These are phyloP conservation scores for Hyaloperonospora brassicae DNA, from an alignment of 352 stramenopile species.

Conservation along the genomic window DNA sequence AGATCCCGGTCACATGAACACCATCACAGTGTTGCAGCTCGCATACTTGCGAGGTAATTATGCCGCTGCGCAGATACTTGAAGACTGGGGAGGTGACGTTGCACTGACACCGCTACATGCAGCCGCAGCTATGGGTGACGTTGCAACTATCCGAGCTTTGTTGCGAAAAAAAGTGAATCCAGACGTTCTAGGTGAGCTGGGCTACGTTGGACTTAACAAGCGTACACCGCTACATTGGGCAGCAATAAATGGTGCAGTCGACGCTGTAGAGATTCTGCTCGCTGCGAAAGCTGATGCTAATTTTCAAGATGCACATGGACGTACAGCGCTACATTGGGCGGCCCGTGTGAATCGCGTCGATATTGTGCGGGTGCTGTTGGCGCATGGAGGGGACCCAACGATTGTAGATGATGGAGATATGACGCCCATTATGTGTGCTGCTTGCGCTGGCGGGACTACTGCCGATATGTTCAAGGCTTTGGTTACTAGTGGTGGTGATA, in stretches of 20 bases:
- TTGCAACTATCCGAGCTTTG: slow-evolving; percentile 43
- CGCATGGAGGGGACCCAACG: slow-evolving; percentile 35
- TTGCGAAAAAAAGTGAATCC: slow-evolving; percentile 68
- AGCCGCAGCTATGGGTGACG: slow-evolving; percentile 65
- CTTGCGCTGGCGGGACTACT: slow-evolving; percentile 50
- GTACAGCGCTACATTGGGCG: slow-evolving; percentile 71
- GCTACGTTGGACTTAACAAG: slow-evolving; percentile 76
- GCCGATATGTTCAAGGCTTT: slow-evolving; percentile 38
- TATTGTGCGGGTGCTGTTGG: slow-evolving; percentile 45
- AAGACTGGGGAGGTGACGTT: slow-evolving; percentile 78
- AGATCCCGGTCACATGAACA: slow-evolving; percentile 78
- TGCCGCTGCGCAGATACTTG: slow-evolving; percentile 63
- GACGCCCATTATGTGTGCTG: slow-evolving; percentile 57
- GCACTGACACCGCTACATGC: slow-evolving; percentile 72
- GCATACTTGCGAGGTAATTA: slow-evolving; percentile 78
- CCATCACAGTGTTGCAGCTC: slow-evolving; percentile 74
- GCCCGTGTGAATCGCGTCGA: slow-evolving; percentile 54
- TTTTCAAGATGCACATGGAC: slow-evolving; percentile 44
- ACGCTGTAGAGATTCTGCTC: slow-evolving; percentile 34
- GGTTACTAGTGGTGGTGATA: slow-evolving; percentile 31
- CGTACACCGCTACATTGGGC: slow-evolving; percentile 72
- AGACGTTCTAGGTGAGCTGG: slow-evolving; percentile 67
- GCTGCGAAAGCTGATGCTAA: slow-evolving; percentile 43
- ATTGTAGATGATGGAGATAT: slow-evolving; percentile 37
- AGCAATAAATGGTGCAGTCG: slow-evolving; percentile 42